Evolutionary conservation across 768 basidiomycete genomes (phyloP).

Genomic region (Albatrellus ellisii): DNA sequence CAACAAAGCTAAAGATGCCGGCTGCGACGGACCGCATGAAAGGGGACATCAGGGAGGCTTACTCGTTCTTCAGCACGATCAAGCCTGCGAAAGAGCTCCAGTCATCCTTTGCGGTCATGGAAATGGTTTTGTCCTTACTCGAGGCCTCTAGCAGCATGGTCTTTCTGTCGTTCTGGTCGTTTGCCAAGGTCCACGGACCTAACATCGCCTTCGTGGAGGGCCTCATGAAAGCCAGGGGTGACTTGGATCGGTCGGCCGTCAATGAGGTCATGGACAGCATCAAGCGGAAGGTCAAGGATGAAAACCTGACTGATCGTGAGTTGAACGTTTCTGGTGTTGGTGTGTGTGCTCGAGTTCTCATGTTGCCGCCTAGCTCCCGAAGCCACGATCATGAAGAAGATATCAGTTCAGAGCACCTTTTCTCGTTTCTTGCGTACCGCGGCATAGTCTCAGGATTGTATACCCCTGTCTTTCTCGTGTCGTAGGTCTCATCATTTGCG

Average conservation of each 20-base stretch:
- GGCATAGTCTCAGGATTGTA: neutral
- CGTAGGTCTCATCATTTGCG: neutral
- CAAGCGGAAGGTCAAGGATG: conserved; percentile 86
- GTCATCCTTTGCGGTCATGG: conserved; percentile 72
- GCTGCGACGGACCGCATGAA: conserved; percentile 73
- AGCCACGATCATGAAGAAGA: conserved; percentile 87
- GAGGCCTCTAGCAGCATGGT: conserved; percentile 82
- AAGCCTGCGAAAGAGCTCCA: conserved; percentile 76
- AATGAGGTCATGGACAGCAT: conserved; percentile 91
- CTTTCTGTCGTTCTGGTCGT: conserved; percentile 88
- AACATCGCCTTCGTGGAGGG: conserved; percentile 87
- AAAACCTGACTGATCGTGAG: conserved; percentile 72
- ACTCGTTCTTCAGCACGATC: conserved; percentile 68
- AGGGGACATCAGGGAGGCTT: conserved; percentile 65
- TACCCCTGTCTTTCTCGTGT: neutral
- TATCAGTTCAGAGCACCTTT: conserved; percentile 61
- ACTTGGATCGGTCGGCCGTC: conserved; percentile 79
- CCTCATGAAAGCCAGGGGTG: conserved; percentile 78
- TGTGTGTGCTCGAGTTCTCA: conserved; percentile 5
- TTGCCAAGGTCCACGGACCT: conserved; percentile 89
- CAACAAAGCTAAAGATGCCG: conserved; percentile 80
- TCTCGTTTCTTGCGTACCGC: conserved; percentile 53
- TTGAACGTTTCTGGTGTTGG: conserved; percentile 11
- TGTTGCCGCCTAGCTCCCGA: conserved; percentile 41
- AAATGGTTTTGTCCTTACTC: conserved; percentile 68